Percentiles rank a stretch among this genome's conserved stretches.
phyloP scores from a whole-genome alignment of 352 stramenopile genomes.

The Albugo laibachii region DNA sequence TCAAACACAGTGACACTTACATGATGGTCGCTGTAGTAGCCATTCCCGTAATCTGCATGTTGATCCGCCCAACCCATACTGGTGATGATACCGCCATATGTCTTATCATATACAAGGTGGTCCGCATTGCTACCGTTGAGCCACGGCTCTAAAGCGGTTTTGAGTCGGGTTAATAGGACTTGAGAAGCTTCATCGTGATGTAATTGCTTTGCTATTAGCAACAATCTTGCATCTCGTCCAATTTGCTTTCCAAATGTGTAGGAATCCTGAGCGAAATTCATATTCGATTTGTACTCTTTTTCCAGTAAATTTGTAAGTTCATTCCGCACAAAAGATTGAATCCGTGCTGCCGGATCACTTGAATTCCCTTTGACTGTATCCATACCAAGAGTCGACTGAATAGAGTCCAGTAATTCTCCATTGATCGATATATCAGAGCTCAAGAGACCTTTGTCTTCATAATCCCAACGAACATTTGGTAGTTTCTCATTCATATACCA shows the following conservation, averaged over 20 bases:
- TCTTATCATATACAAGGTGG: slow-evolving; percentile 82
- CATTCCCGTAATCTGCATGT: slow-evolving; percentile 70
- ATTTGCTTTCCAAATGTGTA: slow-evolving; percentile 75
- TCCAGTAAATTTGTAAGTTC: slow-evolving; percentile 22
- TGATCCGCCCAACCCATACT: slow-evolving; percentile 48
- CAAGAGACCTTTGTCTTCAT: slow-evolving; percentile 30
- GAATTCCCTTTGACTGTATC: slow-evolving; percentile 10
- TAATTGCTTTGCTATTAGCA: slow-evolving; percentile 65
- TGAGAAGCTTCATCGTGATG: slow-evolving; percentile 22
- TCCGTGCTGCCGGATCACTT: slow-evolving; percentile 10
- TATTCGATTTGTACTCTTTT: slow-evolving; percentile 30
- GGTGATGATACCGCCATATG: slow-evolving; percentile 82
- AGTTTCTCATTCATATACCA: slow-evolving; percentile 52
- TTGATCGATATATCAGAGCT: not conserved
- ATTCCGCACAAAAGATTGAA: slow-evolving; percentile 12
- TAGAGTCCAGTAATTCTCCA: no score
- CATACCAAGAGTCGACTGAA: slow-evolving; percentile 11
- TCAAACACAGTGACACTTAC: slow-evolving; percentile 11
- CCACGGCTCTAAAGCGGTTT: slow-evolving; percentile 35
- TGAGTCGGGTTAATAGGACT: slow-evolving; percentile 27
- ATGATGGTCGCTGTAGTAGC: slow-evolving; percentile 75
- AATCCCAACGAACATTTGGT: slow-evolving; percentile 39
- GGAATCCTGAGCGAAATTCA: slow-evolving; percentile 23
- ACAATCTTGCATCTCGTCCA: slow-evolving; percentile 35
- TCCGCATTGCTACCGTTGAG: slow-evolving; percentile 36